These are phyloP conservation scores for Acorus calamus DNA, from an alignment of 106 monocot genomes.

Conservation along the genomic window DNA sequence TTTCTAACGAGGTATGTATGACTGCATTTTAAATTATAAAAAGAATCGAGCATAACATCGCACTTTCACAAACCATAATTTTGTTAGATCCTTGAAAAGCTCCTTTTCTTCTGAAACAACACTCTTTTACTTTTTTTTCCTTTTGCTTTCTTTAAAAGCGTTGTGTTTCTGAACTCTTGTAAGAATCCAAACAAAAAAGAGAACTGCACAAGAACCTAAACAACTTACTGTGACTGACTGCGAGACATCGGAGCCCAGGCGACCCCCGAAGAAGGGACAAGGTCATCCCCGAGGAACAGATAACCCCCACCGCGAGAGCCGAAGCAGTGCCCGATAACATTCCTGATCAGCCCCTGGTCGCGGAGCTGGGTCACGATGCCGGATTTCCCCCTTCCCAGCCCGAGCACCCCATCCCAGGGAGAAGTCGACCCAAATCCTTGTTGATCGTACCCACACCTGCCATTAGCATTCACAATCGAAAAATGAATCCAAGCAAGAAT, in stretches of 20 bases:
- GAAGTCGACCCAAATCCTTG: slow-evolving; percentile 23
- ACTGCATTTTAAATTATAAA: too few relatives aligned
- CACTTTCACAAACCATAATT: too few relatives aligned
- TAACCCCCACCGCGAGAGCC: slow-evolving; percentile 50
- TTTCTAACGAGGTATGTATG: too few relatives aligned
- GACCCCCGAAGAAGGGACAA: slow-evolving; percentile 42
- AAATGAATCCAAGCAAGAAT: not conserved
- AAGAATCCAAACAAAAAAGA: too few relatives aligned
- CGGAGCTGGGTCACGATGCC: slow-evolving; percentile 61
- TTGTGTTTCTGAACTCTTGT: too few relatives aligned
- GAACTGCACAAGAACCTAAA: not conserved
- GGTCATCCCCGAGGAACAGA: slow-evolving; percentile 74
- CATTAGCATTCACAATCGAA: not conserved
- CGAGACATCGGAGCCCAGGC: slow-evolving; percentile 55
- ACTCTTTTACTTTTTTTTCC: too few relatives aligned
- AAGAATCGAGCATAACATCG: too few relatives aligned
- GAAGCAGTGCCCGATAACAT: slow-evolving; percentile 81
- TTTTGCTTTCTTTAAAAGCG: too few relatives aligned
- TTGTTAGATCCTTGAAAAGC: too few relatives aligned
- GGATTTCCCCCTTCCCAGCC: slow-evolving; percentile 47
- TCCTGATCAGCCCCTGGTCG: slow-evolving; percentile 41
- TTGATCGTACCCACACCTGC: slow-evolving; percentile 82
- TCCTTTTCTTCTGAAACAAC: too few relatives aligned
- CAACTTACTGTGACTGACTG: slow-evolving; percentile 18
- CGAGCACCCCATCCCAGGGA: slow-evolving; percentile 64